Base-by-base conservation (phyloP, 2,329 filamentous ascomycete species). In the Mycocentrospora acerina region DNA sequence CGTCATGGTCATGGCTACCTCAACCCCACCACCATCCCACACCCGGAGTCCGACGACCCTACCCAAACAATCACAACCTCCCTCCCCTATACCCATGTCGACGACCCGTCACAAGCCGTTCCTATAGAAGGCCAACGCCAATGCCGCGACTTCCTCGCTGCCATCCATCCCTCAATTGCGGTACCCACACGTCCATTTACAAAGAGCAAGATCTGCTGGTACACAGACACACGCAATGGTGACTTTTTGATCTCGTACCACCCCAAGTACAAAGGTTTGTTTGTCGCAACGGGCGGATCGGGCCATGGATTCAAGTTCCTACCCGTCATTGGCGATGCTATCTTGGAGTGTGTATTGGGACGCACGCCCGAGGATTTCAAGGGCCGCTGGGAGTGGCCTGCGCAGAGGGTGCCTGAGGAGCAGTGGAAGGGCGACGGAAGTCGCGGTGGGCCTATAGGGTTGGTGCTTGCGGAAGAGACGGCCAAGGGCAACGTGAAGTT, bases 281-380 rank as follows among this genome's bases (percentile, higher is more conserved):
- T 82, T 53, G 70, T 83, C 0, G 79, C 79, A 2, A 83, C 80
- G 0, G 81, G 79, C 1, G 82, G 81, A 0, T 77, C 73, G 24
- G 81, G 81, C 0, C 81, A 83, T 58, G 81, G 71, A 0, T 83
- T 82, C 59, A 83, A 83, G 50, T 83, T 80, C 42, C 53, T 82
- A 32, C 80, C 80, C 0, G 75, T 76, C 3, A 72, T 83, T 47
- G 79, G 80, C 1, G 73, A 74, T 24, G 71, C 69, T 44, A 74
- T 82, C 10, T 69, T 76, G 0, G 73, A 80, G 44, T 71, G 73
- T n/a, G 57, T 81, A 51, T 61, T 59, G 55, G 67, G 42, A 3
- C 61, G 47, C 59, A 69, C 57, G 35, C 64, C 64, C 0, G 60
- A 61, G 3, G 76, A 77, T 35, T 78, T 89, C 52, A 69, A 69